Conservation (phyloP, 2,329 filamentous ascomycete genomes). For the Domatiomyces catenatus region DNA sequence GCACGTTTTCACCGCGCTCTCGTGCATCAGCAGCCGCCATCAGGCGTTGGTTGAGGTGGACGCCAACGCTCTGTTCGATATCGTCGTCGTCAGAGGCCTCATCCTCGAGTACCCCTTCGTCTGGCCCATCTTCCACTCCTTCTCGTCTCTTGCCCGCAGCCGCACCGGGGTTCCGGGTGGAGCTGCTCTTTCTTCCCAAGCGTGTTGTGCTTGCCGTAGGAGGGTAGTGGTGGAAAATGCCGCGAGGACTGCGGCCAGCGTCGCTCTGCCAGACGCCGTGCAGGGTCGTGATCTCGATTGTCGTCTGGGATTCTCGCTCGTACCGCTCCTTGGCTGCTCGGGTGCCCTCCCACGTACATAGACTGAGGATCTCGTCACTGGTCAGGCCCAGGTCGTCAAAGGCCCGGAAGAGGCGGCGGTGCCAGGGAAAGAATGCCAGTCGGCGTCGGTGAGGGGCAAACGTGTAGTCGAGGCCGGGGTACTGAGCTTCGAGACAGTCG, state of each 20-base stretch:
- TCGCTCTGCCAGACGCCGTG: slow-evolving; percentile 39
- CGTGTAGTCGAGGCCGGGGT: slow-evolving; percentile 51
- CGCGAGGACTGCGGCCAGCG: slow-evolving; percentile 16
- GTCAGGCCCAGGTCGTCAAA: slow-evolving; percentile 47
- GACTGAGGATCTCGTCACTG: slow-evolving; percentile 42
- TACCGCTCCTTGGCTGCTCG: slow-evolving; percentile 33
- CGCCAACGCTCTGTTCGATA: slow-evolving; percentile 36
- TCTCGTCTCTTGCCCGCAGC: background rate
- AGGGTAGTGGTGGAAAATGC: background rate
- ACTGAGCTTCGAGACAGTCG: slow-evolving; percentile 50
- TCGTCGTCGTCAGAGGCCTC: slow-evolving; percentile 30
- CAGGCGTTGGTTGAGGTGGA: slow-evolving; percentile 37
- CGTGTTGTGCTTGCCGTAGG: slow-evolving; percentile 7
- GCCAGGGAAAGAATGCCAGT: slow-evolving; percentile 45
- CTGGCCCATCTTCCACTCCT: slow-evolving; percentile 7
- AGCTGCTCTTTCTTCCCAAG: slow-evolving; percentile 4
- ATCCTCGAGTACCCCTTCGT: slow-evolving; percentile 16
- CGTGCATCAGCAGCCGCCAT: slow-evolving; percentile 38
- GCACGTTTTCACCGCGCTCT: slow-evolving; percentile 30
- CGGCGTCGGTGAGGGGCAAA: slow-evolving; percentile 47
- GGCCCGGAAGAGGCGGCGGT: slow-evolving; percentile 43
- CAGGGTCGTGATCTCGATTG: slow-evolving; percentile 46
- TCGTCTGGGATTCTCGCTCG: slow-evolving; percentile 41
- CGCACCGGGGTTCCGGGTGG: slow-evolving; percentile 9
- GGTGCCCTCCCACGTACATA: slow-evolving; percentile 45